Base-by-base conservation (phyloP, 176 grass and related monocot species). In the Poa pratensis region DNA sequence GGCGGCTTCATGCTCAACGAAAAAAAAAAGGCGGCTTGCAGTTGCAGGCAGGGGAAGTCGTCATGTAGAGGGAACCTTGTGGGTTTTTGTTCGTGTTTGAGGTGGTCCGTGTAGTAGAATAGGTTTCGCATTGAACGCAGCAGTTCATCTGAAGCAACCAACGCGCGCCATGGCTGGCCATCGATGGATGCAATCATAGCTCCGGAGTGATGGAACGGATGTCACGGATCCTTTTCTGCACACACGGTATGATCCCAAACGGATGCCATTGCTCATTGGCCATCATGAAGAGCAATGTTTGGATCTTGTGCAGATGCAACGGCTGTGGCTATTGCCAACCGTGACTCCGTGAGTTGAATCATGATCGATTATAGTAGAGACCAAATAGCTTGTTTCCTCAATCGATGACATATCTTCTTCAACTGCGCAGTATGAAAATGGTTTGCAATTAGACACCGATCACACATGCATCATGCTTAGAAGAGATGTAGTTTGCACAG, bases 221-320 rank as follows among this genome's bases (percentile, higher is more conserved):
- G 49, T 51, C 49, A 66, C 7, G 24, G 5, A 65, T 60, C 60
- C 43, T 80, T 14, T 32, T 34, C 16, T 34, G 11, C 16, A 32
- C 24, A 34, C 17, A 9, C 43, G 43, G 24, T 6, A 66, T 80
- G 78, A 80, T 80, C 42, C 24, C 78, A 42, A 80, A 19, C 20
- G 14, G 57, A 8, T 18, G 15, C 32, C 32, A 32, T 3, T 32
- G 32, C 32, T 19, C 2, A 5, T 43, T 59, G 76, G 53, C 37
- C 37, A 61, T 46, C 54, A 26, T 19, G 35, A 77, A 37, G 30
- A 1, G 51, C 32, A 2, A 8, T 0, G 8, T 3, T 77, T 15
- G 5, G 30, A 9, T 32, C 10, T 0, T 14, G 3, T 15, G 30
- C 6, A 2, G n/a, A 14, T 57, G 28, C 4, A 39, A 37, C 18